Evolutionary conservation across 305 asterid genomes (phyloP).

Genomic region (Fraxinus sp.): DNA sequence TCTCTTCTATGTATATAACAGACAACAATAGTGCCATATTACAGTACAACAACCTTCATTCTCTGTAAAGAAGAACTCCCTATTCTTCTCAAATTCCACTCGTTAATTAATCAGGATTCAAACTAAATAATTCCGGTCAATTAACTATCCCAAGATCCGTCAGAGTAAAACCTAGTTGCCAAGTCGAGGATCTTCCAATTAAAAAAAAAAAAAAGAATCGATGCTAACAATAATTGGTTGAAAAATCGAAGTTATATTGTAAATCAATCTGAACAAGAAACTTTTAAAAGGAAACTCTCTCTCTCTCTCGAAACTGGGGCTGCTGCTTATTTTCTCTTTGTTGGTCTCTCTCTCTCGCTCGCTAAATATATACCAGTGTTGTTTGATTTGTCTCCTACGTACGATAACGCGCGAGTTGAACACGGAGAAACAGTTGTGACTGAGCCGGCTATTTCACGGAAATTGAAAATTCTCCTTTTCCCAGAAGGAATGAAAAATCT

Average conservation of each 20-base stretch:
- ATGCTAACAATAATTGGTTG: neutral
- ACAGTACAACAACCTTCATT: slow-evolving; percentile 50
- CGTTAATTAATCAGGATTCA: slow-evolving; percentile 6
- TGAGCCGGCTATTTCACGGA: slow-evolving; percentile 12
- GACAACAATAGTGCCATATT: slow-evolving; percentile 52
- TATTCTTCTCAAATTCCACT: neutral
- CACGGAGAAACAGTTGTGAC: slow-evolving; percentile 56
- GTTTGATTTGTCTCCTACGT: slow-evolving; percentile 28
- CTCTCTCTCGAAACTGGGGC: slow-evolving; percentile 6
- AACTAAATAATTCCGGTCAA: neutral
- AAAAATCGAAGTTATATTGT: slow-evolving; percentile 25
- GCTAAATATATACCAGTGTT: neutral
- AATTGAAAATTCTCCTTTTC: neutral
- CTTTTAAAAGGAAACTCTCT: slow-evolving; percentile 16
- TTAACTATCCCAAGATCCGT: slow-evolving; percentile 17
- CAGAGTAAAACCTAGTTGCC: slow-evolving; percentile 19
- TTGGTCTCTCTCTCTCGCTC: slow-evolving; percentile 7
- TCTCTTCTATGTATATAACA: slow-evolving; percentile 29
- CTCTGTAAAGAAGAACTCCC: neutral
- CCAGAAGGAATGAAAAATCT: neutral
- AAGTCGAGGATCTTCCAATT: slow-evolving; percentile 19
- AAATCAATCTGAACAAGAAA: slow-evolving; percentile 22
- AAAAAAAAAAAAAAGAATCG: slow-evolving; percentile 8
- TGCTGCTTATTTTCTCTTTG: neutral
- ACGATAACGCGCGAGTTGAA: slow-evolving; percentile 51